phyloP scores from a whole-genome alignment of 768 basidiomycete genomes.

The Xerocomellus chrysenteron region DNA sequence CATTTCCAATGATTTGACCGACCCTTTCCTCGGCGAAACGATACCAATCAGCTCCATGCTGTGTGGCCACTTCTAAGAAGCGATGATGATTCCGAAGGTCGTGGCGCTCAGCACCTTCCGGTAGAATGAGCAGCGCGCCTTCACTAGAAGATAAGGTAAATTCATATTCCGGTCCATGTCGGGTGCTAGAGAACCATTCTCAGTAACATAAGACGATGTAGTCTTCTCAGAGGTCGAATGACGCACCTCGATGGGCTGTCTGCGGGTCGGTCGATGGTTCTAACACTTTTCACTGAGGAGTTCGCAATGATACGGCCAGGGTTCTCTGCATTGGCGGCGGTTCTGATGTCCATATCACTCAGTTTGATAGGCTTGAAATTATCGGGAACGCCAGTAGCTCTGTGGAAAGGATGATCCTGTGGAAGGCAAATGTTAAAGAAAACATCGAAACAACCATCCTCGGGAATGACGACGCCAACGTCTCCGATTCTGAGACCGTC shows the following conservation, averaged over 20 bases:
- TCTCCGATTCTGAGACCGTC: slow-evolving; percentile 35
- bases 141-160: slow-evolving; percentile 16
- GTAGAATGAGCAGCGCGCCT: slow-evolving; percentile 33
- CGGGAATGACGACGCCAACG: slow-evolving; percentile 28
- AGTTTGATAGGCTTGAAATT: slow-evolving; percentile 23
- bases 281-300: background rate
- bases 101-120: slow-evolving; percentile 25
- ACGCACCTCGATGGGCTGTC: background rate
- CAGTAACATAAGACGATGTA: background rate
- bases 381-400: slow-evolving; percentile 22
- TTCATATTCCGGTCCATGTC: background rate
- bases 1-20: slow-evolving; percentile 17
- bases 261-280: background rate
- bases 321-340: background rate
- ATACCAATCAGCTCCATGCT: slow-evolving; percentile 30
- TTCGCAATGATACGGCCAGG: background rate
- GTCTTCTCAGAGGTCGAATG: background rate
- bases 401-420: slow-evolving; percentile 24
- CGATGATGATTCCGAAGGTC: slow-evolving; percentile 19
- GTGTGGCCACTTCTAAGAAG: slow-evolving; percentile 18
- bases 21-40: slow-evolving; percentile 19
- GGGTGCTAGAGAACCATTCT: background rate
- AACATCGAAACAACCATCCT: slow-evolving; percentile 1
- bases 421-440: slow-evolving; percentile 26
- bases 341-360: slow-evolving; percentile 4